A percentile compares a stretch with the other conserved stretches of the same genome.
These are phyloP conservation scores for Astragalus membranaceus DNA, from an alignment of 306 rosid species.

Conservation along the genomic window DNA sequence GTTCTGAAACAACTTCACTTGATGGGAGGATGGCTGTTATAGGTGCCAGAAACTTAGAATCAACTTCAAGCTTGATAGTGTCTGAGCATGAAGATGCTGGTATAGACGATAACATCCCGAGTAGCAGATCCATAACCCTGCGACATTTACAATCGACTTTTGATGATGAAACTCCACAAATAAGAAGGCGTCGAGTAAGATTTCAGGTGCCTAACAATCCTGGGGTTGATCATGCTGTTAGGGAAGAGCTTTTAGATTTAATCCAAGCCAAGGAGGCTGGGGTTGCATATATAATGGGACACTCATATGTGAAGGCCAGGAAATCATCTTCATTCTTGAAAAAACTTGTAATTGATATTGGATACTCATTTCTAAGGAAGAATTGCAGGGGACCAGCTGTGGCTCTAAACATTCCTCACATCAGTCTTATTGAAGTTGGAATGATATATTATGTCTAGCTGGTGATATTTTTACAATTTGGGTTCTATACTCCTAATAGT, in stretches of 20 bases:
- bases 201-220: slow-evolving; percentile 51
- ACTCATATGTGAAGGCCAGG: slow-evolving; percentile 77
- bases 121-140: slow-evolving; percentile 48
- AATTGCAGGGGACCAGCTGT: slow-evolving; percentile 73
- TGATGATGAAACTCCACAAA: slow-evolving; percentile 56
- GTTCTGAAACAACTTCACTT: slow-evolving; percentile 42
- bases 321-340: slow-evolving; percentile 62
- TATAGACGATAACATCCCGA: slow-evolving; percentile 33
- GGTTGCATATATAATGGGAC: slow-evolving; percentile 75
- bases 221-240: slow-evolving; percentile 44
- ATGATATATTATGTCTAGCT: slow-evolving; percentile 83
- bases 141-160: slow-evolving; percentile 44
- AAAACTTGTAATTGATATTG: slow-evolving; percentile 54
- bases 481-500: not conserved
- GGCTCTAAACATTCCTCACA: slow-evolving; percentile 86
- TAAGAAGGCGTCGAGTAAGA: slow-evolving; percentile 53
- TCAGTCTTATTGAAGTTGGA: slow-evolving; percentile 80
- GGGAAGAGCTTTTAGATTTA: slow-evolving; percentile 64
- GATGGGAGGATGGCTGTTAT: slow-evolving; percentile 76
- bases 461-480: not conserved
- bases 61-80: slow-evolving; percentile 36
- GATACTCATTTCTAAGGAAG: slow-evolving; percentile 71
- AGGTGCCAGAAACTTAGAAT: slow-evolving; percentile 48
- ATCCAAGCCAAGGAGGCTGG: slow-evolving; percentile 76
- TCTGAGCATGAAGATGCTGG: slow-evolving; percentile 40